Percentiles rank a stretch among this genome's conserved stretches.
Conservation (phyloP, 2,329 filamentous ascomycete species). For the Ophiostoma tasmaniense region DNA sequence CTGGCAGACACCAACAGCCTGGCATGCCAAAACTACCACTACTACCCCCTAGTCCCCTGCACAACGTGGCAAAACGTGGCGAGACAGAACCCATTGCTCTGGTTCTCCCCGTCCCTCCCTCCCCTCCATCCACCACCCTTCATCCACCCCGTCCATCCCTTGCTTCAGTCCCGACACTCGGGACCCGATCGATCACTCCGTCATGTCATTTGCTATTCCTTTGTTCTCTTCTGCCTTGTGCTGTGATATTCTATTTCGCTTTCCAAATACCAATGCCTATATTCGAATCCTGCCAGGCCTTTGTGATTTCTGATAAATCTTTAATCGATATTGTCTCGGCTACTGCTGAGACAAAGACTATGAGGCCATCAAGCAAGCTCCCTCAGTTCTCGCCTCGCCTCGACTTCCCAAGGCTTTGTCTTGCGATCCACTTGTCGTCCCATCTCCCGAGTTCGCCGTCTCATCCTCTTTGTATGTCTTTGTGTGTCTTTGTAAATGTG, state of each 20-base stretch:
- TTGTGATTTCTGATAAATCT: neutral
- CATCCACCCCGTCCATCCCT: neutral
- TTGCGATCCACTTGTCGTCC: neutral
- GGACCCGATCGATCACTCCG: constrained; percentile 2
- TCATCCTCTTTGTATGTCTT: neutral
- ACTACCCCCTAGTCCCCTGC: neutral
- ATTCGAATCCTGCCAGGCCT: neutral
- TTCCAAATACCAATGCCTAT: neutral
- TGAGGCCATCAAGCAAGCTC: neutral
- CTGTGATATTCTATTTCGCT: neutral
- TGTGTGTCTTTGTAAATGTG: neutral
- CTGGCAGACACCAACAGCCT: neutral
- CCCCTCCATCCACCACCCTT: neutral
- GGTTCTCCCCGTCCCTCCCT: neutral
- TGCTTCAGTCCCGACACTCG: constrained; percentile 3
- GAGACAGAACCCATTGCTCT: neutral
- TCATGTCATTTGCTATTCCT: neutral
- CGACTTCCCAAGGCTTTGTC: neutral
- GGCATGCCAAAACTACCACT: neutral
- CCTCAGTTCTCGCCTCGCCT: neutral
- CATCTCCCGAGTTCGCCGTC: constrained; percentile 2
- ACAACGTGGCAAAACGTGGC: constrained; percentile 3
- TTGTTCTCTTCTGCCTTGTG: neutral
- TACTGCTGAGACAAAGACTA: neutral
- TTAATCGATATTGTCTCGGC: neutral